Evolutionary conservation across 805 yeast species (phyloP).

Genomic region (Lipomyces anomalus): DNA sequence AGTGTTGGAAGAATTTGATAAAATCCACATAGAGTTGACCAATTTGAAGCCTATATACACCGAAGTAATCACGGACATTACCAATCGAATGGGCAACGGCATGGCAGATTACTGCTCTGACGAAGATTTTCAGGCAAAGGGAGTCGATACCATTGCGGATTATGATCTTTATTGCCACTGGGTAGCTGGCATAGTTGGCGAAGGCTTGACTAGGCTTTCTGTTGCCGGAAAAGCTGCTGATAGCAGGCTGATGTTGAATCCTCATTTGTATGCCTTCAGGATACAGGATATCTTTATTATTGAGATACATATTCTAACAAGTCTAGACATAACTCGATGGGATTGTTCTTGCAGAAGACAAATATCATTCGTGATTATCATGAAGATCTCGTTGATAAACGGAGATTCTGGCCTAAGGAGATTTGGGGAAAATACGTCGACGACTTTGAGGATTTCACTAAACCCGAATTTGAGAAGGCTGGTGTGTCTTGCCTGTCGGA

Average conservation of each 20-base stretch:
- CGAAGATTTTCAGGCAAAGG: conserved; percentile 71
- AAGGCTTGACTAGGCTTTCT: conserved; percentile 80
- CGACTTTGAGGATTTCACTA: conserved; percentile 50
- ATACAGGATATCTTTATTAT: not conserved
- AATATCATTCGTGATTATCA: conserved; percentile 92
- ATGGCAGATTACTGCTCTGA: conserved; percentile 84
- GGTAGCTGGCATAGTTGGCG: conserved; percentile 97
- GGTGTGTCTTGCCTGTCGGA: conserved; percentile 79
- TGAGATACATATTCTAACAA: not conserved
- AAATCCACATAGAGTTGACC: conserved; percentile 64
- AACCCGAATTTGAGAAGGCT: conserved; percentile 42
- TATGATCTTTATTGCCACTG: conserved; percentile 91
- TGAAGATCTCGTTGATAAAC: conserved; percentile 85
- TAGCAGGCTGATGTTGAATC: conserved; percentile 45
- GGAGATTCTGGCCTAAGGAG: conserved; percentile 95
- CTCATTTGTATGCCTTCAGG: conserved; percentile 36
- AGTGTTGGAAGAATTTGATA: conserved; percentile 75
- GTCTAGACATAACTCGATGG: conserved; percentile 71
- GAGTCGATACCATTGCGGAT: conserved; percentile 71
- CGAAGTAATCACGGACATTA: conserved; percentile 69
- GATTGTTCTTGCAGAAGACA: conserved; percentile 88
- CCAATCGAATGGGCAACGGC: conserved; percentile 88
- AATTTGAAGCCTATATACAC: conserved; percentile 68
- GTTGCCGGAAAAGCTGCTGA: conserved; percentile 70
- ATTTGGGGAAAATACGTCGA: conserved; percentile 81